A percentile compares a stretch with the other conserved stretches of the same genome.
phyloP scores from a whole-genome alignment of 163 green algal genomes.

The Coccomyxa subellipsoidea region DNA sequence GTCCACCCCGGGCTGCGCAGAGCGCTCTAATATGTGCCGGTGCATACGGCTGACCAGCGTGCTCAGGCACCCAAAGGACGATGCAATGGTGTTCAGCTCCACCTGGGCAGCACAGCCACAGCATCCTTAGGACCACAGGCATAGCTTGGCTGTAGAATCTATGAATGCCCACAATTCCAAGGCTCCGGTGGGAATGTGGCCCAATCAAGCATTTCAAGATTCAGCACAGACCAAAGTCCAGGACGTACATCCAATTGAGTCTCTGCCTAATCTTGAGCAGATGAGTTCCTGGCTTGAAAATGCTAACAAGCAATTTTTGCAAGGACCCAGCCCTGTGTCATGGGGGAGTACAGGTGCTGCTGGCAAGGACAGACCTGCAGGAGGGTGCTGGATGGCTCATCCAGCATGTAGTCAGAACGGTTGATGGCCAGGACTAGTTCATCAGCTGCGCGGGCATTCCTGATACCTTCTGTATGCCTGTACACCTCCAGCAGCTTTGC shows the following conservation, averaged over 20 bases:
- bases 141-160: neutral
- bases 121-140: neutral
- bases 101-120: conserved; percentile 62
- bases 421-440: conserved; percentile 76
- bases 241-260: no score
- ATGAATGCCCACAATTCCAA: no score
- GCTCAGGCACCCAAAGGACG: conserved; percentile 88
- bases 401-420: conserved; percentile 98
- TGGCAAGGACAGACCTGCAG: conserved; percentile 65
- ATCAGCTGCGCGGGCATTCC: neutral
- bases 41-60: conserved; percentile 70
- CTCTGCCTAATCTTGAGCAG: no score
- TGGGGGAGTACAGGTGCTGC: no score
- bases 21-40: conserved; percentile 38
- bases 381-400: conserved; percentile 70
- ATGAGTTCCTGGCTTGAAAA: no score
- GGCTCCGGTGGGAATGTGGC: no score
- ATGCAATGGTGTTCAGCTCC: conserved; percentile 98
- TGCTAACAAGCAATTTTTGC: no score
- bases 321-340: no score
- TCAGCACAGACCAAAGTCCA: no score
- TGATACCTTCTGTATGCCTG: conserved; percentile 19
- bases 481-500: conserved; percentile 50
- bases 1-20: conserved; percentile 20
- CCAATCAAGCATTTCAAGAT: no score